phyloP scores from a whole-genome alignment of 176 grass and related monocot genomes.

The Oryza longistaminata region DNA sequence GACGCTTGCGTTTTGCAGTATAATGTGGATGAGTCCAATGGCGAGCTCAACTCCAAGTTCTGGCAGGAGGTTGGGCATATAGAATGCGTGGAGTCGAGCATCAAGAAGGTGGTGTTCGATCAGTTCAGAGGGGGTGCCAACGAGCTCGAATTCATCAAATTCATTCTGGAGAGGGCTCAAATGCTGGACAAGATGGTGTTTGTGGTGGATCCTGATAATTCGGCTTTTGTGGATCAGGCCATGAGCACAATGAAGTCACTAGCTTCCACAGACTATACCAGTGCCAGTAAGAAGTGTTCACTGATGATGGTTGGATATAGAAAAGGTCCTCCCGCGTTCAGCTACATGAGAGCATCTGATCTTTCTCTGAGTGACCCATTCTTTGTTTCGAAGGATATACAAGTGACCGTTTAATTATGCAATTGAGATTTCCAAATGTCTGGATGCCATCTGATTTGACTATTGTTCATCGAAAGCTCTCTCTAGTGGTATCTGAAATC shows the following conservation, averaged over 20 bases:
- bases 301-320: neutral
- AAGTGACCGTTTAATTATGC: too few species aligned
- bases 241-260: neutral
- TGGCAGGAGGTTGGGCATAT: neutral
- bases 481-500: too few species aligned
- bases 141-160: constrained; percentile 29
- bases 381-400: too few species aligned
- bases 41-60: neutral
- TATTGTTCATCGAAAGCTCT: too few species aligned
- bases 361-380: constrained; percentile 44
- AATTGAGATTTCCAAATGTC: too few species aligned
- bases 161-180: constrained; percentile 21
- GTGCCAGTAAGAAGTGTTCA: neutral
- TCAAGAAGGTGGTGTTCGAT: constrained; percentile 36
- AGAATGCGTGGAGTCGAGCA: constrained; percentile 13
- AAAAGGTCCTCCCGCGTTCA: neutral
- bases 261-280: neutral
- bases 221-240: neutral
- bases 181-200: constrained; percentile 22
- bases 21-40: neutral
- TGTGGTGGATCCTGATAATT: neutral
- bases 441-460: too few species aligned
- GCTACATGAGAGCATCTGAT: constrained; percentile 35
- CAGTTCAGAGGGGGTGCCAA: neutral
- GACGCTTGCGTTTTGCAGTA: constrained; percentile 14